These are phyloP conservation scores for Calocybe indica DNA, from an alignment of 768 basidiomycete species.

Conservation along the genomic window DNA sequence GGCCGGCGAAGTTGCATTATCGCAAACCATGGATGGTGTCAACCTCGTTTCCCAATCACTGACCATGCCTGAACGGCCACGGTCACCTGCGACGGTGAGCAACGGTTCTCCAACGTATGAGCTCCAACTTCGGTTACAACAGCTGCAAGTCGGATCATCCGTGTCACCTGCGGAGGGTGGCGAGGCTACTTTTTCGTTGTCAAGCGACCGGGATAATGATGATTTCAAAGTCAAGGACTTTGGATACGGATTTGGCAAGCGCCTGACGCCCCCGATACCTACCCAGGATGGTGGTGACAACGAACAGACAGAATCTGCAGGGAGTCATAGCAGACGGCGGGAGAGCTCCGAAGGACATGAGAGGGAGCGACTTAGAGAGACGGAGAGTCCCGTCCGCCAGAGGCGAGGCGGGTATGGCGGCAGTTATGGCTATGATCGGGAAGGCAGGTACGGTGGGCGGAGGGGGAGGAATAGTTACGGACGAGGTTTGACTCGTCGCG, in stretches of 20 bases:
- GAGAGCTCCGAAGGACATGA: neutral
- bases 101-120: too few species aligned
- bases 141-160: too few species aligned
- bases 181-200: too few species aligned
- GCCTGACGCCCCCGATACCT: neutral
- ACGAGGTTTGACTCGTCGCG: conserved; percentile 31
- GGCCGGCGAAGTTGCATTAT: too few species aligned
- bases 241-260: conserved; percentile 58
- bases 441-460: conserved; percentile 16
- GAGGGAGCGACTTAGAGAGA: neutral
- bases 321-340: neutral
- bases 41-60: too few species aligned
- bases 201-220: conserved; percentile 17
- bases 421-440: conserved; percentile 25
- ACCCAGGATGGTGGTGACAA: neutral
- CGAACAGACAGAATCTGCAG: neutral
- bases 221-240: conserved; percentile 55
- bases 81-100: too few species aligned
- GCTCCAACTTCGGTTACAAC: too few species aligned
- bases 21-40: too few species aligned
- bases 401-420: conserved; percentile 7
- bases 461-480: conserved; percentile 27
- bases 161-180: neutral
- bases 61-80: too few species aligned
- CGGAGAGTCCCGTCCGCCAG: neutral